A percentile compares a stretch with the other conserved stretches of the same genome.
Conservation (phyloP, 352 stramenopile genomes). For the Globisporangium nagaii region DNA sequence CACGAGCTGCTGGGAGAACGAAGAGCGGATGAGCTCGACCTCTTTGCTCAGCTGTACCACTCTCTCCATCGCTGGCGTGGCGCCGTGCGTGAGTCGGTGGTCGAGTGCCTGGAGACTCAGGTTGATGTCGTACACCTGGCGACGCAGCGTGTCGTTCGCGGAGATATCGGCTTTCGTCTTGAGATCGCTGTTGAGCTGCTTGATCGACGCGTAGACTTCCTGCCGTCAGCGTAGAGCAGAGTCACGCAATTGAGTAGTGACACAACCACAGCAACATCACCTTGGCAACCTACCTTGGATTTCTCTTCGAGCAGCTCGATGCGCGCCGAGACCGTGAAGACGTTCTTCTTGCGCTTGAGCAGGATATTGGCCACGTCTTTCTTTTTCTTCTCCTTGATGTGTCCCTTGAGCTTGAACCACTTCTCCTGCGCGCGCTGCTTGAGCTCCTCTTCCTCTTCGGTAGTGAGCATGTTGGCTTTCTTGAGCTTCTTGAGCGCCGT, state of each 20-base stretch:
- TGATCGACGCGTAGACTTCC: slow-evolving; percentile 58
- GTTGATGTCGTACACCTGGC: slow-evolving; percentile 50
- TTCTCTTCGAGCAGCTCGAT: slow-evolving; percentile 75
- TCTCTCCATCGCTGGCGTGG: slow-evolving; percentile 35
- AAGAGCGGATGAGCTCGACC: slow-evolving; percentile 22
- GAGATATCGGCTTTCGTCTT: slow-evolving; percentile 43
- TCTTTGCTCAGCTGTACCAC: slow-evolving; percentile 35
- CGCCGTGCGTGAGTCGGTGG: slow-evolving; percentile 27
- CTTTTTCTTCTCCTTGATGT: slow-evolving; percentile 76
- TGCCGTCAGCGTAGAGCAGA: neutral
- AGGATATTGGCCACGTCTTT: slow-evolving; percentile 70
- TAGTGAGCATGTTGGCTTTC: slow-evolving; percentile 46
- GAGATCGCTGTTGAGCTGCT: slow-evolving; percentile 52
- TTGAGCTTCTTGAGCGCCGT: slow-evolving; percentile 66
- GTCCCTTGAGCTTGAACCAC: slow-evolving; percentile 65
- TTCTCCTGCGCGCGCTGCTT: slow-evolving; percentile 60
- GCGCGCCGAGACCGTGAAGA: slow-evolving; percentile 67
- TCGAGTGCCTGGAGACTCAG: slow-evolving; percentile 43
- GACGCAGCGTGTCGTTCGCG: slow-evolving; percentile 38
- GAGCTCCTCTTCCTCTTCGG: slow-evolving; percentile 54
- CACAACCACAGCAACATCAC: neutral
- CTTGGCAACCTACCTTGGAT: slow-evolving; percentile 30
- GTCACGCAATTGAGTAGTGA: neutral
- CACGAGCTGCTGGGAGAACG: slow-evolving; percentile 31
- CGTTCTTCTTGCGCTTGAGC: slow-evolving; percentile 76